phyloP scores from a whole-genome alignment of 192 early-diverging fungal genomes.

The Mortierella hygrophila region DNA sequence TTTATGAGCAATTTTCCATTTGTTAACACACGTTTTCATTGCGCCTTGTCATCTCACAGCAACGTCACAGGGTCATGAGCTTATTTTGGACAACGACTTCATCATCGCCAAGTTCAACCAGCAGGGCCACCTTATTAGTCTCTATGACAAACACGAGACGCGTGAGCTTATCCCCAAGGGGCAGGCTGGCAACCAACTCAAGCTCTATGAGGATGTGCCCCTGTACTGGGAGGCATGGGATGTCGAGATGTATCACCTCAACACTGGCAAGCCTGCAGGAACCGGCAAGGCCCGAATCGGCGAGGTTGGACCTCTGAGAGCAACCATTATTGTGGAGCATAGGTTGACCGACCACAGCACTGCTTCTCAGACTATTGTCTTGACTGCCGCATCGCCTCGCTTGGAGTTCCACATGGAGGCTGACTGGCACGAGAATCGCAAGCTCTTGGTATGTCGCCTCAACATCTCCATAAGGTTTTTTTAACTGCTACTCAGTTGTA shows the following conservation, averaged over 20 bases:
- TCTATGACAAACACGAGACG: constrained; percentile 70
- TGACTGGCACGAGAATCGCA: constrained; percentile 92
- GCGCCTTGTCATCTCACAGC: constrained; percentile 9
- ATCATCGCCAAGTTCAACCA: constrained; percentile 79
- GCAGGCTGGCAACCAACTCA: constrained; percentile 79
- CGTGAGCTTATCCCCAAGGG: constrained; percentile 71
- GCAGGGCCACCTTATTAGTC: constrained; percentile 78
- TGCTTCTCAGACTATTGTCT: constrained; percentile 80
- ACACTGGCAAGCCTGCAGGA: constrained; percentile 83
- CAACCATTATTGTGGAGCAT: constrained; percentile 76
- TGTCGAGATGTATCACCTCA: constrained; percentile 95
- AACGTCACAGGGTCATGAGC: constrained; percentile 34
- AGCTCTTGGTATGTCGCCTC: constrained; percentile 3
- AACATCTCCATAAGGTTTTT: not conserved
- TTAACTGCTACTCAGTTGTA: not conserved
- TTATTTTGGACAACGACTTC: constrained; percentile 81
- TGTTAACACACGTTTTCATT: not conserved
- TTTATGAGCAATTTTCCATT: not conserved
- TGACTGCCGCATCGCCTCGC: constrained; percentile 77
- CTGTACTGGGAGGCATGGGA: constrained; percentile 66
- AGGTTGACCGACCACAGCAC: constrained; percentile 75
- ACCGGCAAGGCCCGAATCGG: constrained; percentile 57
- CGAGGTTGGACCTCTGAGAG: constrained; percentile 87
- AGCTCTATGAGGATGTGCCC: constrained; percentile 87
- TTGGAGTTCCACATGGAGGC: constrained; percentile 93